A percentile compares a stretch with the other conserved stretches of the same genome.
These are phyloP conservation scores for Glonium stellatum DNA, from an alignment of 495 filamentous ascomycete genomes.

Conservation along the genomic window DNA sequence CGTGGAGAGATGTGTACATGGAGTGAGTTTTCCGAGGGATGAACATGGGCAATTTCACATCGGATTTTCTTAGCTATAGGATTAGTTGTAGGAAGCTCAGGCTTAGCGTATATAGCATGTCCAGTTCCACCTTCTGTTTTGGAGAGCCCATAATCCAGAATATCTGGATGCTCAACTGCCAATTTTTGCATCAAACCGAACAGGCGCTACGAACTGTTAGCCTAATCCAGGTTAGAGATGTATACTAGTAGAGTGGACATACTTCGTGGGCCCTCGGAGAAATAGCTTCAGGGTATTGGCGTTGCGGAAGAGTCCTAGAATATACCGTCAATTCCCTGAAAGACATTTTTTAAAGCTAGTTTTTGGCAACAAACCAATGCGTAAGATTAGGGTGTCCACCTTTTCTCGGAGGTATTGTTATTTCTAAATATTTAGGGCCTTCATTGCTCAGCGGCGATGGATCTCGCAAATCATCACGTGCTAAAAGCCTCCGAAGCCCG, in stretches of 20 bases:
- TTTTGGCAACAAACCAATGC: conserved; percentile 2
- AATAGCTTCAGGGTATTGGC: conserved; percentile 8
- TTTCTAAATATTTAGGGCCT: conserved; percentile 34
- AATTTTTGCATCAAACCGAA: background rate
- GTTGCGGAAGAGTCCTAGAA: conserved; percentile 15
- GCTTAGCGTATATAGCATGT: conserved; percentile 14
- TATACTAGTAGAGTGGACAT: background rate
- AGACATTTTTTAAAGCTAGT: background rate
- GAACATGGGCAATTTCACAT: conserved; percentile 74
- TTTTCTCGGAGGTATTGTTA: background rate
- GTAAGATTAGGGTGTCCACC: conserved; percentile 8
- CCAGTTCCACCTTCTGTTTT: conserved; percentile 20
- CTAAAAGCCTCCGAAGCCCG: conserved; percentile 40
- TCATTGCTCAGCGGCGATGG: conserved; percentile 31
- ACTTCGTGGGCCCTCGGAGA: conserved; percentile 5
- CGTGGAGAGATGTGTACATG: conserved; percentile 69
- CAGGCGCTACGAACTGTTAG: background rate
- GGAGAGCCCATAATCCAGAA: conserved; percentile 1
- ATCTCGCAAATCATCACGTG: conserved; percentile 42
- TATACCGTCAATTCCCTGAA: background rate
- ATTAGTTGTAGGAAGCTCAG: conserved; percentile 2
- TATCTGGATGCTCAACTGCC: background rate
- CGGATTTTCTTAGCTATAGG: conserved; percentile 12
- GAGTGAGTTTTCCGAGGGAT: conserved; percentile 64
- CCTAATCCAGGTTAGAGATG: background rate